Evolutionary conservation across 192 early-diverging fungal genomes (phyloP).

Genomic region (Coemansia sp.): DNA sequence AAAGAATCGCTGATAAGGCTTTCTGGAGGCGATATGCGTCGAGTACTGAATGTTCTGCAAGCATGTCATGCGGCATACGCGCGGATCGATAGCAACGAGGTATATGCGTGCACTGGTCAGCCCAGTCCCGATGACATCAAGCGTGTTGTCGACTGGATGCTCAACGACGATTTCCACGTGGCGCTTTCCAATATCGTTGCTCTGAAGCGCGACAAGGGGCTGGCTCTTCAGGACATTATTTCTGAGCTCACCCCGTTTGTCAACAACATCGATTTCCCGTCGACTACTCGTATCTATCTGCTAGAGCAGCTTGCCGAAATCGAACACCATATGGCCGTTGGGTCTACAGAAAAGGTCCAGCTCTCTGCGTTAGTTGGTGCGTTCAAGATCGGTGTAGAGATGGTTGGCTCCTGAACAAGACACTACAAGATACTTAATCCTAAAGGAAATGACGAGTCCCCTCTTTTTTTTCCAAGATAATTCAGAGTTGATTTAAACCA

Average conservation of each 20-base stretch:
- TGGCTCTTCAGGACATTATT: conserved; percentile 90
- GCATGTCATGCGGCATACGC: conserved; percentile 87
- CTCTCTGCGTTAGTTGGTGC: conserved; percentile 82
- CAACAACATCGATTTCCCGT: conserved; percentile 71
- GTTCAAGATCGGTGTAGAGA: conserved; percentile 76
- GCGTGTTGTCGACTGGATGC: conserved; percentile 72
- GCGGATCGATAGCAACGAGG: conserved; percentile 68
- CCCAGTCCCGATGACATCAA: conserved; percentile 87
- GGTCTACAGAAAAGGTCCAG: conserved; percentile 86
- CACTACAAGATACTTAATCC: no score
- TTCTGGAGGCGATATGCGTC: conserved; percentile 95
- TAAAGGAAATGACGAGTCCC: no score
- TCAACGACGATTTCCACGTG: conserved; percentile 82
- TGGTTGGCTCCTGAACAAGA: conserved; percentile 40
- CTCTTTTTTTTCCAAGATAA: no score
- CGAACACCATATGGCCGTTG: conserved; percentile 79
- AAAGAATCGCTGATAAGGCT: conserved; percentile 78
- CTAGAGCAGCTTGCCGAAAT: conserved; percentile 84
- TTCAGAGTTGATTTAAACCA: no score
- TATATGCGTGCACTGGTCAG: conserved; percentile 92
- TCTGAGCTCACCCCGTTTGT: conserved; percentile 72
- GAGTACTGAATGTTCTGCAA: conserved; percentile 93
- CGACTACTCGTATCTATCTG: conserved; percentile 64
- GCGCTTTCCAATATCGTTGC: conserved; percentile 69
- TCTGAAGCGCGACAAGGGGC: conserved; percentile 80